phyloP scores from a whole-genome alignment of 2,329 filamentous ascomycete genomes.

The Scedosporium boydii region DNA sequence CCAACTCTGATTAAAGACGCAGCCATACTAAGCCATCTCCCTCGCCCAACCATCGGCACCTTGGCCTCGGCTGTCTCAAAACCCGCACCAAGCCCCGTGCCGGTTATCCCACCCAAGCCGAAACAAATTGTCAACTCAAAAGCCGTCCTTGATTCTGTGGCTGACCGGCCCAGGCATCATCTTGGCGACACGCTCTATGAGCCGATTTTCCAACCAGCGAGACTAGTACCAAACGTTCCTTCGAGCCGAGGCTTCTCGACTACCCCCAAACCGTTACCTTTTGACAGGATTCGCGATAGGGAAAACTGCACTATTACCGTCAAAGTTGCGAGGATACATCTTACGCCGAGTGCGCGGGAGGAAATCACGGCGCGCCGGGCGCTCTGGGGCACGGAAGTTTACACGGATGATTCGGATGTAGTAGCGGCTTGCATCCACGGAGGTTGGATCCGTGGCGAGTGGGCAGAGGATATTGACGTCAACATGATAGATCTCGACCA shows the following conservation, averaged over 20 bases:
- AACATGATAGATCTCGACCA: conserved; percentile 51
- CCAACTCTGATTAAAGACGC: conserved; percentile 19
- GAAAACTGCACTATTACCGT: conserved; percentile 88
- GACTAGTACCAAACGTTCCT: conserved; percentile 30
- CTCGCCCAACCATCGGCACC: conserved; percentile 22
- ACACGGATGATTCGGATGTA: conserved; percentile 91
- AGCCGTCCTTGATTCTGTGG: conserved; percentile 61
- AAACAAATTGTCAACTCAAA: conserved; percentile 60
- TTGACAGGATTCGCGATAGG: conserved; percentile 59
- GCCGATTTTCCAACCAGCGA: conserved; percentile 48
- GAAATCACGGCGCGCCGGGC: conserved; percentile 74
- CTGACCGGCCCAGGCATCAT: conserved; percentile 63
- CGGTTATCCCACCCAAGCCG: conserved; percentile 45
- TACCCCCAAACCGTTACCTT: conserved; percentile 64
- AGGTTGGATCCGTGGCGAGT: conserved; percentile 86
- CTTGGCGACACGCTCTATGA: conserved; percentile 79
- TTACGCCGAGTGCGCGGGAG: conserved; percentile 61
- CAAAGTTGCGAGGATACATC: conserved; percentile 71
- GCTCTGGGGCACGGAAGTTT: conserved; percentile 89
- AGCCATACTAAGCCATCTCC: conserved; percentile 34
- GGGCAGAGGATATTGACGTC: conserved; percentile 67
- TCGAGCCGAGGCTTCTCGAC: conserved; percentile 36
- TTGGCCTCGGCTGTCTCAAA: conserved; percentile 11
- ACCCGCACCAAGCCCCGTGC: conserved; percentile 25
- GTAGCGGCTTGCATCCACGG: conserved; percentile 88